Conservation (phyloP, 768 basidiomycete genomes). For the Phlebiopsis gigantea region DNA sequence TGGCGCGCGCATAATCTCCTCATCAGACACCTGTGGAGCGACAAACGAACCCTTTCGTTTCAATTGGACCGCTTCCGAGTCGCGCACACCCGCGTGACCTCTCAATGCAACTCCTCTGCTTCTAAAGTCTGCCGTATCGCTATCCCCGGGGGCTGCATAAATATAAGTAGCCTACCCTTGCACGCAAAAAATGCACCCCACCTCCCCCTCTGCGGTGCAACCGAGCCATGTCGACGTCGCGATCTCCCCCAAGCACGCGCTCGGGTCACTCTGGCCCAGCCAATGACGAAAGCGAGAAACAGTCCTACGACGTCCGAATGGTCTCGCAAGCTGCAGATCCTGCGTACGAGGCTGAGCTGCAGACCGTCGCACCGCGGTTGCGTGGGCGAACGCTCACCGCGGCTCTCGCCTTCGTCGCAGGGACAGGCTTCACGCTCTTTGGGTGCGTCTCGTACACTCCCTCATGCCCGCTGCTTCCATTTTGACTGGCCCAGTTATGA, state of each 20-base stretch:
- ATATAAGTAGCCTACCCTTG: not conserved
- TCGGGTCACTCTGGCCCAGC: not conserved
- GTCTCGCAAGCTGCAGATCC: conserved; percentile 9
- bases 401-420: conserved; percentile 50
- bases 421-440: conserved; percentile 58
- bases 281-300: not conserved
- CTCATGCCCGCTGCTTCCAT: not conserved
- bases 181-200: not conserved
- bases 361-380: conserved; percentile 27
- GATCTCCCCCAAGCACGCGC: not conserved
- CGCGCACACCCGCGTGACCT: no score
- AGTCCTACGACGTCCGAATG: not conserved
- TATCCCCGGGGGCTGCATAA: not conserved
- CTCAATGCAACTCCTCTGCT: not conserved
- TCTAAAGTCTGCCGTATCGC: no score
- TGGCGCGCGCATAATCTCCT: not conserved
- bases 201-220: not conserved
- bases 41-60: not conserved
- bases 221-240: not conserved
- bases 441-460: conserved; percentile 32
- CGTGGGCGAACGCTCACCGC: conserved; percentile 42
- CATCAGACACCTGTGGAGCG: not conserved
- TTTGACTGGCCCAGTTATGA: conserved; percentile 42
- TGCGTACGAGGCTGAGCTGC: conserved; percentile 32
- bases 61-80: not conserved